Conservation (phyloP, 331 rosid species). For the Spiraea crenata region DNA sequence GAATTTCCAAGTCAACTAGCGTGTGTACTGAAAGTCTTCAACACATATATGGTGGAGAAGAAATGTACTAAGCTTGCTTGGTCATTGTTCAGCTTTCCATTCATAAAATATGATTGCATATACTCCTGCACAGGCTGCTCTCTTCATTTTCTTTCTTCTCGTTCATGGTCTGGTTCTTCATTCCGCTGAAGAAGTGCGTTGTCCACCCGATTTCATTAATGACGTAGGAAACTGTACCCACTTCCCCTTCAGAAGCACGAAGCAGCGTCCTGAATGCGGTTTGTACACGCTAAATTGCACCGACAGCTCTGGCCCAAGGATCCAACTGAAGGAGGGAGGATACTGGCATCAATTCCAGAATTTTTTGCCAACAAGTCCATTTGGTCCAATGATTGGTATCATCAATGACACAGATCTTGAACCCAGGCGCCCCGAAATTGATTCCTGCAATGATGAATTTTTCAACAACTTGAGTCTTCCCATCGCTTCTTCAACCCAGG, state of each 20-base stretch:
- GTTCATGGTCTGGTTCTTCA: slow-evolving; percentile 1
- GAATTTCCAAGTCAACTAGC: no score
- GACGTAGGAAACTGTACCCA: fast-evolving
- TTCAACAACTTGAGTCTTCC: slow-evolving; percentile 28
- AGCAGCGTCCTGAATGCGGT: slow-evolving; percentile 21
- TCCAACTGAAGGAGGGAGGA: slow-evolving; percentile 30
- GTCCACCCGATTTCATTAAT: not conserved
- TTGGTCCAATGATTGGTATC: fast-evolving
- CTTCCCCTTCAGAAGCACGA: slow-evolving; percentile 24
- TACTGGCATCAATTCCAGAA: not conserved
- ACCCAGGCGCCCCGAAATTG: fast-evolving
- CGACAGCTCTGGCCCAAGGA: fast-evolving
- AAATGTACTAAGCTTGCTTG: no score
- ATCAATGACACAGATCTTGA: fast-evolving
- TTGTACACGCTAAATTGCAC: slow-evolving; percentile 1
- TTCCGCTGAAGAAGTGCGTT: slow-evolving; percentile 4
- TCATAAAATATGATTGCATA: no score
- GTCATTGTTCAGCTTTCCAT: no score
- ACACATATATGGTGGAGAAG: no score
- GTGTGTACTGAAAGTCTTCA: no score
- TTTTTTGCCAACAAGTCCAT: not conserved
- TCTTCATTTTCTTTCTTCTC: slow-evolving; percentile 14
- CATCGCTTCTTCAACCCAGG: not conserved
- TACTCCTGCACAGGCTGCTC: not conserved
- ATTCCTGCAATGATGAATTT: not conserved